phyloP scores from a whole-genome alignment of 441 rosid species.

The Pelargonium australe region DNA sequence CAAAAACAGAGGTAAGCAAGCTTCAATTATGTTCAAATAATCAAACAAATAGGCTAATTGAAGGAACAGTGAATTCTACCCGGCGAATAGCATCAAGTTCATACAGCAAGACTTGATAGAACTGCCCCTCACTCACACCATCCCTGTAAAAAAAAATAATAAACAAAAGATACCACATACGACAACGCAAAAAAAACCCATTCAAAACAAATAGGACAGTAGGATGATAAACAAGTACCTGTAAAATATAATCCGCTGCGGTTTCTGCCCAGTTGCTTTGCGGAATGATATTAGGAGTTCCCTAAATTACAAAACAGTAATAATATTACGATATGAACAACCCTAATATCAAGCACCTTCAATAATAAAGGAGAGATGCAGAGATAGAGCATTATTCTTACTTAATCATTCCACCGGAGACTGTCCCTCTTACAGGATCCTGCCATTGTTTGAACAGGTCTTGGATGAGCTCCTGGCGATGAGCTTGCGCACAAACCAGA shows the following conservation, averaged over 20 bases:
- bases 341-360: background rate
- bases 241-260: slow-evolving; percentile 84
- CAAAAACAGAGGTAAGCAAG: slow-evolving; percentile 10
- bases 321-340: background rate
- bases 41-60: slow-evolving; percentile 41
- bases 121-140: slow-evolving; percentile 97
- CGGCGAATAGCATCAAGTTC: slow-evolving; percentile 91
- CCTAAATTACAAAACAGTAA: slow-evolving; percentile 33
- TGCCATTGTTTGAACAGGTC: slow-evolving; percentile 94
- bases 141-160: too few species aligned
- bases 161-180: too few species aligned
- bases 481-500: slow-evolving; percentile 96
- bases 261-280: slow-evolving; percentile 96
- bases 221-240: slow-evolving; percentile 34
- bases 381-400: slow-evolving; percentile 23
- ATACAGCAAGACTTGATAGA: slow-evolving; percentile 24
- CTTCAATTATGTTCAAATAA: background rate
- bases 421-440: slow-evolving; percentile 89
- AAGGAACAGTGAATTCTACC: slow-evolving; percentile 33
- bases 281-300: slow-evolving; percentile 86
- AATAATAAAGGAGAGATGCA: background rate
- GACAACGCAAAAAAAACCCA: background rate
- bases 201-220: background rate
- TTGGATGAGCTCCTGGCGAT: slow-evolving; percentile 92
- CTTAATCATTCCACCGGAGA: slow-evolving; percentile 98